Evolutionary conservation across 495 filamentous ascomycete species (phyloP).

Genomic region (Friedmanniomyces simplex): DNA sequence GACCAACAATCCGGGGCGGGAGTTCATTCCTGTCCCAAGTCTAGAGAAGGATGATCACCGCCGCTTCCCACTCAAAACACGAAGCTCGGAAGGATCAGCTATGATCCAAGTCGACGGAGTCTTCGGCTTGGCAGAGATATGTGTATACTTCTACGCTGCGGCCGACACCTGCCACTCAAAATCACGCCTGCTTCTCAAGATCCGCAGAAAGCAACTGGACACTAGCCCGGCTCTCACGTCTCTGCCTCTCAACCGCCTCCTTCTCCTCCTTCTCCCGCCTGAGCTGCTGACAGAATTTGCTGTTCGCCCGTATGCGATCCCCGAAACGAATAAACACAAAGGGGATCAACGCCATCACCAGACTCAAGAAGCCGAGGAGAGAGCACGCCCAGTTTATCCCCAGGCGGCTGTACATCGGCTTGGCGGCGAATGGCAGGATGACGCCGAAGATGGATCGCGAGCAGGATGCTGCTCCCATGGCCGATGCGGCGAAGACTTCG

Average conservation of each 20-base stretch:
- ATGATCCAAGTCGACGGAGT: neutral
- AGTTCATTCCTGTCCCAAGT: too few species aligned
- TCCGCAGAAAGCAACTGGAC: neutral
- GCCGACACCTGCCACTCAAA: neutral
- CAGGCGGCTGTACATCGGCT: slow-evolving; percentile 31
- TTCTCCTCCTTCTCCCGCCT: slow-evolving; percentile 11
- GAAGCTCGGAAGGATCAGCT: too few species aligned
- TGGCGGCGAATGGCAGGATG: slow-evolving; percentile 40
- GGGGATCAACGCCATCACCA: slow-evolving; percentile 31
- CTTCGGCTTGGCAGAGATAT: neutral
- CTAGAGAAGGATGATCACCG: too few species aligned
- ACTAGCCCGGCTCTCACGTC: neutral
- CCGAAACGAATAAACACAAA: slow-evolving; percentile 34
- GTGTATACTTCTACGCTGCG: neutral
- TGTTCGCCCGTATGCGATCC: slow-evolving; percentile 26
- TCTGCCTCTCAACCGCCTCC: neutral
- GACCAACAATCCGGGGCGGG: too few species aligned
- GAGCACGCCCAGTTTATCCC: slow-evolving; percentile 34
- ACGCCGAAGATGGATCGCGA: slow-evolving; percentile 53
- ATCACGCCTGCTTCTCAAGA: slow-evolving; percentile 9
- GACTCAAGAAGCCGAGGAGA: slow-evolving; percentile 30
- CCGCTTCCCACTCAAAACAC: too few species aligned
- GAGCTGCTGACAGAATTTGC: slow-evolving; percentile 35
- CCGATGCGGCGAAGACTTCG: slow-evolving; percentile 59
- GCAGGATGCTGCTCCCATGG: slow-evolving; percentile 54